These are phyloP conservation scores for Saturnispora diversa DNA, from an alignment of 805 yeast species.

Conservation along the genomic window DNA sequence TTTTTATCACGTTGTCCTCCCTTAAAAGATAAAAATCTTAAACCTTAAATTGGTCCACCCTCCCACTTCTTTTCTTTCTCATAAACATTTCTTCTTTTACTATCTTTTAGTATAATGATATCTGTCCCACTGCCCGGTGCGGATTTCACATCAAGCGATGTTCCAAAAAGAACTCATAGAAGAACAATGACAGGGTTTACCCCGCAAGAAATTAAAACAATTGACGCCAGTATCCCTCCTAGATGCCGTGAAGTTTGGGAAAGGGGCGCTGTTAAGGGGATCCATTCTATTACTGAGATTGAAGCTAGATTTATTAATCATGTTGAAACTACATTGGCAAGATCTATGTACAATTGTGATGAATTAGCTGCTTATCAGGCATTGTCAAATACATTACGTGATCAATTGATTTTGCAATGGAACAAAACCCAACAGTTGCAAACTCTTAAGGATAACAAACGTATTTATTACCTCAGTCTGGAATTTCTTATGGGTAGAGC, in stretches of 20 bases:
- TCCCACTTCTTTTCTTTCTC: background rate
- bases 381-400: constrained; percentile 69
- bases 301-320: constrained; percentile 68
- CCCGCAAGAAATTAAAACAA: constrained; percentile 77
- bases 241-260: constrained; percentile 73
- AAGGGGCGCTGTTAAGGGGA: constrained; percentile 51
- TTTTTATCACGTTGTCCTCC: no score
- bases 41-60: background rate
- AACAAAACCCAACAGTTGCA: constrained; percentile 87
- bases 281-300: constrained; percentile 45
- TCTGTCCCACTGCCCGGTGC: constrained; percentile 7
- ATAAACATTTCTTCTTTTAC: no score
- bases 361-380: constrained; percentile 90
- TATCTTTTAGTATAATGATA: background rate
- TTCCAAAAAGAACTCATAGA: constrained; percentile 35
- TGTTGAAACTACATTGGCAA: constrained; percentile 86
- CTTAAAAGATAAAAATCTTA: background rate
- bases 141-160: constrained; percentile 3
- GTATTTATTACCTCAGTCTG: constrained; percentile 78
- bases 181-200: constrained; percentile 87
- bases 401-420: constrained; percentile 78
- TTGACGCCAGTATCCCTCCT: constrained; percentile 75
- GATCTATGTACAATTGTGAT: constrained; percentile 88
- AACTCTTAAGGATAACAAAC: constrained; percentile 72
- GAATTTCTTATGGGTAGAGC: constrained; percentile 95